Base-by-base conservation (phyloP, 2,329 filamentous ascomycete species). In the Laburnicola sp. region DNA sequence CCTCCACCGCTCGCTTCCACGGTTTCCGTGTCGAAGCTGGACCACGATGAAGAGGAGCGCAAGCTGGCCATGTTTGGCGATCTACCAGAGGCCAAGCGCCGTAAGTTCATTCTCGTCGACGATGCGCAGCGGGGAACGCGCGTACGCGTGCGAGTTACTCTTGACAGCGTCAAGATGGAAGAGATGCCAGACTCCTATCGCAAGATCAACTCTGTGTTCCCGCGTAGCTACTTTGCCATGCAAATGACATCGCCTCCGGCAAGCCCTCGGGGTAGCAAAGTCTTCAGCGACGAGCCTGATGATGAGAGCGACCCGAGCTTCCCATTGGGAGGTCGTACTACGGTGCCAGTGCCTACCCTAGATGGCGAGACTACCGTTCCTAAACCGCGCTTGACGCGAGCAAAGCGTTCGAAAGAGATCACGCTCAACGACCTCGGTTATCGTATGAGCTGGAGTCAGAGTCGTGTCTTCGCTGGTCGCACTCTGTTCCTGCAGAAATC, bases 151-250 rank as follows among this genome's bases (percentile, higher is more conserved):
- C 88, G 92, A 55, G 92, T 97, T 45, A 94, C 89, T 57, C 84
- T 99, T n/a, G 91, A 97, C 68, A 86, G 87, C 38, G 91, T 97
- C 62, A 88, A 97, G 70, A 95, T 94, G 77, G 88, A 92, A 66
- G 93, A 97, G 74, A 96, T 97, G 68, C 93, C 93, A 1, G 93
- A 97, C 72, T 94, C 90, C 11, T 97, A 96, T 77, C 89, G 93
- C 60, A 91, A 91, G 75, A 85, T 84, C 48, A 93, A 93, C 64
- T 91, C 89, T 7, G 92, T 97, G 2, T 97, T 87, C 66, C 93
- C 92, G 6, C 87, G 91, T 41, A 92, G 89, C 50, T 97, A 93
- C 75, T 96, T 94, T 70, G 90, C 92, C 1, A 85, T 91, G 37
- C 91, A 97, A 75, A 96, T 96, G 91, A 90, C 93, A 67, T 88